A percentile compares a stretch with the other conserved stretches of the same genome.
phyloP scores from a whole-genome alignment of 2,329 filamentous ascomycete species.

The Scytalidium sp. region DNA sequence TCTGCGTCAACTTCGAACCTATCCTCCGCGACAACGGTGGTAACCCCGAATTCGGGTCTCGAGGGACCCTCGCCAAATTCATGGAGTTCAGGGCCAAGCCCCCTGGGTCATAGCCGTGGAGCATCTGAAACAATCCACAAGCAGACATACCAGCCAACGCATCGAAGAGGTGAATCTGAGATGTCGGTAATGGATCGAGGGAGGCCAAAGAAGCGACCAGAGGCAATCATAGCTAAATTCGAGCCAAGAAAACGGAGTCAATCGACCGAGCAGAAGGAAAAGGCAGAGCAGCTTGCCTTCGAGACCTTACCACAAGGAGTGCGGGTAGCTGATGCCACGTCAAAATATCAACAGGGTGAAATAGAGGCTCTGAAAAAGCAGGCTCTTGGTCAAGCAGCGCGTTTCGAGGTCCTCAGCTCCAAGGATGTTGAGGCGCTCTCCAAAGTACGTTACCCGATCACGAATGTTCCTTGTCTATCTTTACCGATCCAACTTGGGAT shows the following conservation, averaged over 20 bases:
- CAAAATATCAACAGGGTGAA: conserved; percentile 46
- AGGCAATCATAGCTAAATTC: conserved; percentile 34
- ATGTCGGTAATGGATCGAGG: conserved; percentile 59
- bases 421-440: conserved; percentile 65
- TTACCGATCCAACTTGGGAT: too few relatives aligned
- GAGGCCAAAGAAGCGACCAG: conserved; percentile 53
- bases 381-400: conserved; percentile 57
- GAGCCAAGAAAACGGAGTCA: conserved; percentile 39
- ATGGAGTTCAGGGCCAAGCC: conserved; percentile 11
- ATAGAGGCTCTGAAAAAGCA: conserved; percentile 53
- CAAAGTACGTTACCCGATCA: conserved; percentile 42
- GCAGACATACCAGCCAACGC: conserved; percentile 24
- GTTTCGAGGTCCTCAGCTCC: conserved; percentile 62
- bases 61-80: conserved; percentile 18
- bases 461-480: background rate
- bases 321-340: conserved; percentile 48
- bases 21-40: conserved; percentile 17
- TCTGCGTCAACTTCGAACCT: conserved; percentile 27
- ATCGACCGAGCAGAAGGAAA: background rate
- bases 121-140: conserved; percentile 21
- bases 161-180: conserved; percentile 55
- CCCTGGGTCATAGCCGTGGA: conserved; percentile 15
- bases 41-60: conserved; percentile 13
- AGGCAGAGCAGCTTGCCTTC: conserved; percentile 53
- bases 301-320: conserved; percentile 59